Percentiles rank a stretch among this genome's conserved stretches.
Evolutionary conservation across 1,284 basidiomycete genomes (phyloP).

Genomic region (Caloboletus firmus): DNA sequence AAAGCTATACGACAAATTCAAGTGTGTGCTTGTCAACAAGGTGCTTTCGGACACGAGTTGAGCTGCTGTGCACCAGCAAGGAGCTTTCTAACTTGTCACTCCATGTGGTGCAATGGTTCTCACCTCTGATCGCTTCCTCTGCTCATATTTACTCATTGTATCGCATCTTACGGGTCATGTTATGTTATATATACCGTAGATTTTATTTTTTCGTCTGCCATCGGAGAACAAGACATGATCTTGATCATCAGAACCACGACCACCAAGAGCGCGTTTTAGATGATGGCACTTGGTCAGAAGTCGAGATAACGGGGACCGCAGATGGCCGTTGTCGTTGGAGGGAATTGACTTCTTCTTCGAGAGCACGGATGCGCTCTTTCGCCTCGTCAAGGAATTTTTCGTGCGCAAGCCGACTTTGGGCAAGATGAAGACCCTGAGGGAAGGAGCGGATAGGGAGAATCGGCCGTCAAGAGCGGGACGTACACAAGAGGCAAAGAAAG

Average conservation of each 20-base stretch:
- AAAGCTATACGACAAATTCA: conserved; percentile 71
- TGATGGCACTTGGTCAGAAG: neutral
- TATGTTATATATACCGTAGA: conserved; percentile 20
- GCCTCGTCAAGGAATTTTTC: conserved; percentile 70
- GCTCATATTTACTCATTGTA: conserved; percentile 4
- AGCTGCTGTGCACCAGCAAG: conserved; percentile 5
- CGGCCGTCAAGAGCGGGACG: conserved; percentile 18
- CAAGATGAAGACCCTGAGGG: conserved; percentile 59
- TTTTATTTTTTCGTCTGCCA: neutral
- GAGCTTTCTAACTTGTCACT: neutral
- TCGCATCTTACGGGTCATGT: neutral
- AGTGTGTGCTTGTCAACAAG: conserved; percentile 55
- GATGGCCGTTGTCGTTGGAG: conserved; percentile 28
- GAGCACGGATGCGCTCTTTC: conserved; percentile 44
- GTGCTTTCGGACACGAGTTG: conserved; percentile 23
- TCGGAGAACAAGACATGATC: neutral
- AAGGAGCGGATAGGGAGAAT: conserved; percentile 8
- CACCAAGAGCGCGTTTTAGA: conserved; percentile 14
- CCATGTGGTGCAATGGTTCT: neutral
- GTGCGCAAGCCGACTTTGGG: conserved; percentile 60
- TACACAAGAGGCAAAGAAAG: neutral
- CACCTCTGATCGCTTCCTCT: neutral
- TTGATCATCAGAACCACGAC: conserved; percentile 14
- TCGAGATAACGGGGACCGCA: neutral
- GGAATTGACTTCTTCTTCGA: conserved; percentile 61